Percentiles rank a stretch among this genome's conserved stretches.
phyloP scores from a whole-genome alignment of 257 asterid genomes.

The Coffea canephora region DNA sequence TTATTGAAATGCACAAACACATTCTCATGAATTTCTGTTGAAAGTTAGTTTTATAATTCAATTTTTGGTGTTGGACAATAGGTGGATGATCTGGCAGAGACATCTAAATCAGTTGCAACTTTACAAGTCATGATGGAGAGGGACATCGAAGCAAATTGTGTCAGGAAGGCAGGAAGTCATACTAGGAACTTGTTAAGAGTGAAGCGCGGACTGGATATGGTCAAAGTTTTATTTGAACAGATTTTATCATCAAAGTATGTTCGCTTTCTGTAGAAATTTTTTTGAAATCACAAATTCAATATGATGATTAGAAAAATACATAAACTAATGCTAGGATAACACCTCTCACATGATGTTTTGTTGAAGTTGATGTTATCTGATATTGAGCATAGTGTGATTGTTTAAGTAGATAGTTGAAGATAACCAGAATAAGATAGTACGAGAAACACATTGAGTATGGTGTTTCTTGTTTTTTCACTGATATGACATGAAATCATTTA shows the following conservation, averaged over 20 bases:
- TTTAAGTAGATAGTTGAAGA: background rate
- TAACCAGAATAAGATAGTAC: background rate
- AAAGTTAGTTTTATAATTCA: slow-evolving; percentile 1
- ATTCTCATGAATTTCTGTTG: background rate
- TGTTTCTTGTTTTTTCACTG: background rate
- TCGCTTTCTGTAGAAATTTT: slow-evolving; percentile 20
- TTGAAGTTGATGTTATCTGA: background rate
- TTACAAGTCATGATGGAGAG: slow-evolving; percentile 70
- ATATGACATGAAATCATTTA: too few species aligned
- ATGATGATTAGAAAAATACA: background rate
- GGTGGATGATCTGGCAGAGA: slow-evolving; percentile 76
- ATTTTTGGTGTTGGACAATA: slow-evolving; percentile 23
- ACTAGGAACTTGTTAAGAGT: slow-evolving; percentile 87
- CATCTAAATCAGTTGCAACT: slow-evolving; percentile 60
- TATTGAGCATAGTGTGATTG: background rate
- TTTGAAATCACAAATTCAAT: background rate
- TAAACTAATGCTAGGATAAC: background rate
- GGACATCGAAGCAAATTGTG: slow-evolving; percentile 70
- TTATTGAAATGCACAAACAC: too few species aligned
- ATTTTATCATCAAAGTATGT: slow-evolving; percentile 68
- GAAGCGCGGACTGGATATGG: slow-evolving; percentile 95
- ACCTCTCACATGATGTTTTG: background rate
- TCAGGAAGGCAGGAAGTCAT: slow-evolving; percentile 77
- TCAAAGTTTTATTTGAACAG: slow-evolving; percentile 80
- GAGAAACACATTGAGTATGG: background rate